Evolutionary conservation across 1,139 yeast genomes (phyloP), one percentile per base, ranked within the genome.

Genomic region (Debaryomycetaceae sp.): DNA sequence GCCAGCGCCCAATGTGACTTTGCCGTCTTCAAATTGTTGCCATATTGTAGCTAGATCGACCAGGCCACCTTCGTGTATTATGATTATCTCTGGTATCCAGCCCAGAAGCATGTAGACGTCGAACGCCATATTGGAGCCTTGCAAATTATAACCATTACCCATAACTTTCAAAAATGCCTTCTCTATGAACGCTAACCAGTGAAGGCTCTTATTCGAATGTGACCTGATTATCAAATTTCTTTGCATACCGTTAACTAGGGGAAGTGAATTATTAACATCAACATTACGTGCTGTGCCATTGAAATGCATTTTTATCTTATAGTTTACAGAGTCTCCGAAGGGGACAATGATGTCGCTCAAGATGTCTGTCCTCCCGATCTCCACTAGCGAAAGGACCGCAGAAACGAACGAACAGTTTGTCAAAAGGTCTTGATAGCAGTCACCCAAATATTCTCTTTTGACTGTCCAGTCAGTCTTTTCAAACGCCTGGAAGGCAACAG

Each of bases 381-480:
- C 57, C 3, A 65, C 57, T 1, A 76, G 60, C 1, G 83, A 74
- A 27, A 84, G 65, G 34, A 85, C 58, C 0, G 89, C 75, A 4
- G 89, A 83, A 2, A 87, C 88, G 52, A 87, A 79, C 0, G 95
- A 85, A 60, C 96, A 88, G 58, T 87, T 84, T n/a, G 80, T 74
- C 17, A 85, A 63, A 1, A 75, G 57, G 51, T 83, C 87, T 55
- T 83, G 88, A 56, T 73, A 69, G 20, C 75, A 59, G 5, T 55
- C 66, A 37, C 44, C 44, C 46, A 62, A 51, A 24, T 59, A 64
- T 1, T 39, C 43, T 3, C 27, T 20, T 6, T 54, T 43, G 34
- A 48, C 31, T 22, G 51, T 24, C 69, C 66, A 61, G 37, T 56
- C 57, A 36, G 37, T 45, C 20, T 44, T 37, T 2, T 17, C 53